Conservation (phyloP, 441 rosid species). For the Erodium trifolium region DNA sequence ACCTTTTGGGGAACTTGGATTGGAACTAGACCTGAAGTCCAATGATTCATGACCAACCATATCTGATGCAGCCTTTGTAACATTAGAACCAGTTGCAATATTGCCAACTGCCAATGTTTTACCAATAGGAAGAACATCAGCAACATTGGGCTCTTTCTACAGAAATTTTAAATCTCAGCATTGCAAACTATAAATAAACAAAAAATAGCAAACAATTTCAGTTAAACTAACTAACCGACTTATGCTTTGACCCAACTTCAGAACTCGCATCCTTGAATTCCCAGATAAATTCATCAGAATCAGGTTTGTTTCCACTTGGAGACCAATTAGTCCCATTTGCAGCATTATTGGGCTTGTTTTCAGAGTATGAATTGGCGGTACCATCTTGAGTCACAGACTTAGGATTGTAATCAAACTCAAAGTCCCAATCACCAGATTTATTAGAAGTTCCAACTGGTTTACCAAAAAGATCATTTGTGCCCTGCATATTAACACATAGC, state of each 20-base stretch:
- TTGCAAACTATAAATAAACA: constrained; percentile 2
- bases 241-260: constrained; percentile 26
- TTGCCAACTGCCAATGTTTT: constrained; percentile 13
- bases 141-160: constrained; percentile 27
- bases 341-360: constrained; percentile 22
- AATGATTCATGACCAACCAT: neutral
- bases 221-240: constrained; percentile 32
- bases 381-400: constrained; percentile 17
- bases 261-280: constrained; percentile 33
- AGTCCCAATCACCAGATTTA: constrained; percentile 1
- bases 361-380: constrained; percentile 14
- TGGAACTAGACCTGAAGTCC: constrained; percentile 2
- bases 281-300: too few relatives aligned
- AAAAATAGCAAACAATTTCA: constrained; percentile 5
- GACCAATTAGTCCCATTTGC: constrained; percentile 23
- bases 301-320: constrained; percentile 5
- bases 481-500: neutral
- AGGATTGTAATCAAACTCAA: constrained; percentile 10
- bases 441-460: constrained; percentile 10
- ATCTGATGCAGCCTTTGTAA: neutral
- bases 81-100: neutral
- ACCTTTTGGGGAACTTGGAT: neutral
- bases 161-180: constrained; percentile 5
- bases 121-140: constrained; percentile 19
- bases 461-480: constrained; percentile 11